Evolutionary conservation across 2,329 filamentous ascomycete genomes (phyloP), one percentile per base, ranked within the genome.

Genomic region (Dothistroma septosporum): DNA sequence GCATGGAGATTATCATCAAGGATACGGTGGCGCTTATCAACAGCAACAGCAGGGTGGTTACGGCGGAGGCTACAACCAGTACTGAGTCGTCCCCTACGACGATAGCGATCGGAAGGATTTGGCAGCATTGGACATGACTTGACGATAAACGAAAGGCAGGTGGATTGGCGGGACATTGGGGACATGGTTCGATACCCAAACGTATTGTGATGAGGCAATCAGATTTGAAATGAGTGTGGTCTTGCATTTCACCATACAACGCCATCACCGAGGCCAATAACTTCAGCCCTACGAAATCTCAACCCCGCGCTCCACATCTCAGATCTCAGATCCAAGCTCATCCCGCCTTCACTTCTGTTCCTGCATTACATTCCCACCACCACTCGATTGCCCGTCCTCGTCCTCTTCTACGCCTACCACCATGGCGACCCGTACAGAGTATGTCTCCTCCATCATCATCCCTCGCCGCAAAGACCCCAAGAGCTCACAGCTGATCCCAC

Each of bases 11-110:
- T 65, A 67, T 49, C 62, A 64, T 37, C 64, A 66, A 32, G 61
- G 62, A 2, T 68, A 69, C 52, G 60, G 57, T 21, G 60, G 64
- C 14, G 64, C 60, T 2, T 62, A 63, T 62, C 53, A 58, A 31
- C 54, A 61, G n/a, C 63, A 62, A 3, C 62, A 66, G 54, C 67
- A 67, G 49, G 64, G 67, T 46, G 64, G 67, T n/a, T 66, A 67
- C 41, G 61, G 53, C 31, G 58, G 58, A 12, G 59, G 55, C 14
- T 68, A 66, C 53, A 61, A 62, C 28, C 63, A 64, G 46, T 65
- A 66, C 32, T 61, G 63, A 53, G 33, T 52, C 19, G 24, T 50
- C 4, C 9, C 6, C 47, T 49, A n/a, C 28, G 8, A 50, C 4
- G 47, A 50, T 10, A 14, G 5, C 9, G 21, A 10, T 9, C 6